Percentiles rank a stretch among this genome's conserved stretches.
Evolutionary conservation across 768 basidiomycete genomes (phyloP).

Genomic region (Suillus cothurnatus): DNA sequence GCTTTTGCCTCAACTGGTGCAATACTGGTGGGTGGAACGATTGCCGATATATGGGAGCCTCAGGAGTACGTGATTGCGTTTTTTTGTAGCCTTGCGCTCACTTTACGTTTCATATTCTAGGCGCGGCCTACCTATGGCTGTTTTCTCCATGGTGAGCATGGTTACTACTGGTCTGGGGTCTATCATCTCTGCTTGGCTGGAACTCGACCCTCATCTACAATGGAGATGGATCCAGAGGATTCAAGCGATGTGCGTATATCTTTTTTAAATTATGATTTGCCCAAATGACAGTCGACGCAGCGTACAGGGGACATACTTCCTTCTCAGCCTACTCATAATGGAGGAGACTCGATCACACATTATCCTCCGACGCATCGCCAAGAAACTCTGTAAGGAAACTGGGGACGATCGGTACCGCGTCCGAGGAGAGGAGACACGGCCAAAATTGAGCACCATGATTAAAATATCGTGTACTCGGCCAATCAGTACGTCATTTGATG

Average conservation of each 20-base stretch:
- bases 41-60: conserved; percentile 67
- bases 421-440: conserved; percentile 62
- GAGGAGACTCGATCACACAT: conserved; percentile 74
- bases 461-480: conserved; percentile 71
- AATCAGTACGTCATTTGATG: conserved; percentile 51
- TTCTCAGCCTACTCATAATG: conserved; percentile 56
- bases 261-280: neutral
- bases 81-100: conserved; percentile 2
- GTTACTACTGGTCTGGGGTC: conserved; percentile 68
- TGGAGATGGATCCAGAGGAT: conserved; percentile 90
- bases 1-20: conserved; percentile 66
- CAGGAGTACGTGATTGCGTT: conserved; percentile 51
- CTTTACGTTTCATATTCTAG: conserved; percentile 32
- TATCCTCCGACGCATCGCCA: conserved; percentile 65
- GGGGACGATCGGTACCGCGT: conserved; percentile 66
- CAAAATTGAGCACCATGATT: conserved; percentile 56
- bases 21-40: conserved; percentile 71
- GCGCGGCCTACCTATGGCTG: conserved; percentile 73
- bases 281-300: conserved; percentile 35
- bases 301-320: conserved; percentile 50
- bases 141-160: conserved; percentile 65
- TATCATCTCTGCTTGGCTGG: conserved; percentile 64
- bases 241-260: conserved; percentile 55
- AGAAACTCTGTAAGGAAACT: conserved; percentile 61
- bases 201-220: conserved; percentile 54